These are phyloP conservation scores for Lagerstroemia speciosa DNA, from an alignment of 345 rosid species.

Conservation along the genomic window DNA sequence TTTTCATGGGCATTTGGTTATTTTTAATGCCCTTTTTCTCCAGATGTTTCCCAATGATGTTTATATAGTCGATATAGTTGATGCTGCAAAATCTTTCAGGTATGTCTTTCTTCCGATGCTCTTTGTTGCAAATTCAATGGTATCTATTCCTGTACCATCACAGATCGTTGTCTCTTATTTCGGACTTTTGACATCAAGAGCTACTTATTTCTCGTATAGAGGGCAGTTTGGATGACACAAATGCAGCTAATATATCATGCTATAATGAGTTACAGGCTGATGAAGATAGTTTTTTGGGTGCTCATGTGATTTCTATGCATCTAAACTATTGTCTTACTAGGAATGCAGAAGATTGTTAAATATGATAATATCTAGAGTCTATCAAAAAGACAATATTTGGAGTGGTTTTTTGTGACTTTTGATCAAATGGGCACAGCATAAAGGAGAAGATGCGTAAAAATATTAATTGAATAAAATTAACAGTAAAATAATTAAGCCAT, in stretches of 20 bases:
- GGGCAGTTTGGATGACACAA: not conserved
- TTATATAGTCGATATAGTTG: conserved; percentile 55
- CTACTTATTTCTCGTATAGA: not conserved
- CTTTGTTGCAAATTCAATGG: not conserved
- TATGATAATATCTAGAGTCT: no score
- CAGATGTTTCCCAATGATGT: conserved; percentile 87
- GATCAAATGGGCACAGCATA: no score
- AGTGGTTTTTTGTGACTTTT: no score
- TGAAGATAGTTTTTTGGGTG: not conserved
- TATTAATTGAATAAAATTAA: no score
- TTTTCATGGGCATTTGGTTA: not conserved
- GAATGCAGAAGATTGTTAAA: no score
- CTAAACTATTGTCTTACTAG: no score
- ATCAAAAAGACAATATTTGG: no score
- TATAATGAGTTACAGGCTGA: not conserved
- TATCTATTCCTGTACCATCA: not conserved
- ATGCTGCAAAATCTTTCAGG: conserved; percentile 73
- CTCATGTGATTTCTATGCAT: not conserved
- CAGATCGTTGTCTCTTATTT: no score
- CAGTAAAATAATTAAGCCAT: no score
- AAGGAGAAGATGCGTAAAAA: no score
- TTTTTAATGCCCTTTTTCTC: conserved; percentile 9
- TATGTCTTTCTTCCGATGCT: conserved; percentile 13
- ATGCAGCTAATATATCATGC: not conserved
- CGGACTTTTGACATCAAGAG: no score